Evolutionary conservation across 2,329 filamentous ascomycete species (phyloP).

Genomic region (Colletotrichum liaoningense): DNA sequence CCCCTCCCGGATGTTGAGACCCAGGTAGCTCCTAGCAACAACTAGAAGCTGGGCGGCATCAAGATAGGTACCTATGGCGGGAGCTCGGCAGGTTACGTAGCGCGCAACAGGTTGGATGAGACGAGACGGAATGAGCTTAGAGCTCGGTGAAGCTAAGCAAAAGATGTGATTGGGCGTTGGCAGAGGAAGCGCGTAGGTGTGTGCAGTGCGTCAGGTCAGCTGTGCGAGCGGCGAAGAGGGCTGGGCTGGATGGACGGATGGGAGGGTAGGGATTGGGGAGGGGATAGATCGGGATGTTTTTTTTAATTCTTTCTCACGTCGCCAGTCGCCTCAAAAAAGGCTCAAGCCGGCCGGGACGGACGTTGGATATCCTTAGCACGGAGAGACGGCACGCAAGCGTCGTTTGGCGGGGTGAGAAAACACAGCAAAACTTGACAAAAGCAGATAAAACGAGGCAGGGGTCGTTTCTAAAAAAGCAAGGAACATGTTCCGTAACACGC

Average conservation of each 20-base stretch:
- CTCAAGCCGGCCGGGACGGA: slow-evolving; percentile 13
- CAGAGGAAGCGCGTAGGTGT: neutral
- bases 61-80: neutral
- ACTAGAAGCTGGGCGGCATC: neutral
- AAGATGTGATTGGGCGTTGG: neutral
- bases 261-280: neutral
- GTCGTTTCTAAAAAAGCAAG: slow-evolving; percentile 9
- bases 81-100: slow-evolving; percentile 9
- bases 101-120: neutral
- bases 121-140: slow-evolving; percentile 5
- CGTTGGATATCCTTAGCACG: slow-evolving; percentile 25
- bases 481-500: slow-evolving; percentile 9
- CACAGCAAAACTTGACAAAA: neutral
- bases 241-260: neutral
- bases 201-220: slow-evolving; percentile 16
- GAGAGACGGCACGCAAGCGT: slow-evolving; percentile 30
- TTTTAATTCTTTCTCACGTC: slow-evolving; percentile 6
- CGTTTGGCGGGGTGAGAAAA: slow-evolving; percentile 5
- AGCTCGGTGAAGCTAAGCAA: neutral
- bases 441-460: slow-evolving; percentile 21
- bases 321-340: neutral
- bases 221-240: neutral
- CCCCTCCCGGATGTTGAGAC: slow-evolving; percentile 1
- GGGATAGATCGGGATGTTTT: slow-evolving; percentile 16
- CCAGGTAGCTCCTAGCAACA: neutral